Conservation (phyloP, 805 yeast genomes). For the Ogataea nonfermentans region DNA sequence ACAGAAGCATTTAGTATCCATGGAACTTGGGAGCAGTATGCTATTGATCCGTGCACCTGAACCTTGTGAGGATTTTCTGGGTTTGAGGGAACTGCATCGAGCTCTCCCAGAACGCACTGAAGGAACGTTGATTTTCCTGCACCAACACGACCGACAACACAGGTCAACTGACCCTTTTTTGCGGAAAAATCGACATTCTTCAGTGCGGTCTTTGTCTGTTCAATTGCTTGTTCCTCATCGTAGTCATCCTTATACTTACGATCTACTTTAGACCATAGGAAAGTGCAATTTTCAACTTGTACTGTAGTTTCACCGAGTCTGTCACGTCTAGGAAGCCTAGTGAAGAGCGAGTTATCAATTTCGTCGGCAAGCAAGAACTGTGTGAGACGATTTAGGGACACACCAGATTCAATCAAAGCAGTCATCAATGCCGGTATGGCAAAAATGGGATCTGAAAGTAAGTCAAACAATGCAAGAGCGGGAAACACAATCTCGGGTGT, state of each 20-base stretch:
- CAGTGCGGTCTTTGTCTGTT: slow-evolving; percentile 42
- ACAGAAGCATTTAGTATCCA: slow-evolving; percentile 98
- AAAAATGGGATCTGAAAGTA: slow-evolving; percentile 57
- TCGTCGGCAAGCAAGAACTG: slow-evolving; percentile 46
- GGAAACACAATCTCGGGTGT: slow-evolving; percentile 72
- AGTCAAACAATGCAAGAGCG: slow-evolving; percentile 57
- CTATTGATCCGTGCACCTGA: slow-evolving; percentile 42
- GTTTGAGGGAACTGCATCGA: slow-evolving; percentile 38
- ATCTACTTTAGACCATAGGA: slow-evolving; percentile 43
- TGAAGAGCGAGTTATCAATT: slow-evolving; percentile 37
- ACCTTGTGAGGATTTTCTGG: slow-evolving; percentile 27
- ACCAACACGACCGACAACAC: slow-evolving; percentile 68
- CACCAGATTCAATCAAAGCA: slow-evolving; percentile 55
- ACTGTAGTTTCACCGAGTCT: slow-evolving; percentile 38
- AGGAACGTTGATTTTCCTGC: slow-evolving; percentile 63
- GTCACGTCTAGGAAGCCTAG: slow-evolving; percentile 21
- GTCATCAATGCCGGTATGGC: slow-evolving; percentile 58
- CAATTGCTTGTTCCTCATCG: slow-evolving; percentile 44
- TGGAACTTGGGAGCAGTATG: slow-evolving; percentile 72
- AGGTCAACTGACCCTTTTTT: slow-evolving; percentile 50
- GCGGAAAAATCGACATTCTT: slow-evolving; percentile 48
- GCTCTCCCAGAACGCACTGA: slow-evolving; percentile 53
- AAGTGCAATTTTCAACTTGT: slow-evolving; percentile 47
- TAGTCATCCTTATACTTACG: slow-evolving; percentile 20
- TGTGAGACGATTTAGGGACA: slow-evolving; percentile 54